Conservation (phyloP, 1,284 basidiomycete genomes). For the Trichosporon sp. region DNA sequence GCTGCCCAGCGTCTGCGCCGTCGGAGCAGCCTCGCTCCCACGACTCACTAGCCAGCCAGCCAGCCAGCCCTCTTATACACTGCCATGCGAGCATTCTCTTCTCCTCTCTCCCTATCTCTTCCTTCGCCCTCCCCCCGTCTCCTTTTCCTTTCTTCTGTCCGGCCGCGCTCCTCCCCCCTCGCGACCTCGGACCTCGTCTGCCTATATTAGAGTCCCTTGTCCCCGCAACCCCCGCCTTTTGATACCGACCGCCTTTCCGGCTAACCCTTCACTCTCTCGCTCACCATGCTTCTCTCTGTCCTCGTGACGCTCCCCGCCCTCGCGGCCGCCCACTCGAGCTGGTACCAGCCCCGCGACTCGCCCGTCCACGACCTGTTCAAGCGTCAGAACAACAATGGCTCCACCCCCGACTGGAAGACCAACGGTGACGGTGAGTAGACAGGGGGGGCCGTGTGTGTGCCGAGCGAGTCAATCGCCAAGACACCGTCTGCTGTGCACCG, state of each 20-base stretch:
- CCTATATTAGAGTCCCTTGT: not conserved
- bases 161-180: not conserved
- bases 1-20: not conserved
- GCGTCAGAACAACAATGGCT: constrained; percentile 13
- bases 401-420: constrained; percentile 9
- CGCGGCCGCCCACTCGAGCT: constrained; percentile 10
- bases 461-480: not conserved
- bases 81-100: not conserved
- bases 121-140: not conserved
- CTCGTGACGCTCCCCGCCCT: constrained; percentile 8
- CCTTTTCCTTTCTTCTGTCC: not conserved
- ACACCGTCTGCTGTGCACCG: too few species aligned
- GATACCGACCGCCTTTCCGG: not conserved
- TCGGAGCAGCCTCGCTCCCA: not conserved
- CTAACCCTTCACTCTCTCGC: not conserved
- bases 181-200: not conserved
- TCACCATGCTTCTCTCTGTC: constrained; percentile 10
- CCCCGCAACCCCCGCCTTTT: not conserved
- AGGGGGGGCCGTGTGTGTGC: not conserved
- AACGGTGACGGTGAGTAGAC: constrained; percentile 18
- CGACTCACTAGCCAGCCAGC: too few species aligned
- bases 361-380: constrained; percentile 24
- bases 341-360: constrained; percentile 17
- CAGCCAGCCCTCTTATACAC: not conserved
- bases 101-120: constrained; percentile 1